phyloP scores from a whole-genome alignment of 148 eudicot genomes.

The Rhododendron vialii region DNA sequence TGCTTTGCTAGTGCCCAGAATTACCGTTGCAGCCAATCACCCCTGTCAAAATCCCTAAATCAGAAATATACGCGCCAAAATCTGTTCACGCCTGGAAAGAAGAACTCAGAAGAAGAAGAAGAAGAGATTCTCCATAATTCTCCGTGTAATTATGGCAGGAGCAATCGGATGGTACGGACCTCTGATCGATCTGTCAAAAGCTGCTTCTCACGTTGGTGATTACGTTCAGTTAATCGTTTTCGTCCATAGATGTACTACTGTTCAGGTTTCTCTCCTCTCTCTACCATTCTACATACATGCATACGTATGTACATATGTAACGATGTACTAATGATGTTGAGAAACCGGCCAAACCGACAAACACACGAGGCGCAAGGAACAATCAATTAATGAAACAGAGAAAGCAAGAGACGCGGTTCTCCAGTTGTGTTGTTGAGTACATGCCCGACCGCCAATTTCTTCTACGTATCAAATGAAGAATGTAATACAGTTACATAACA shows the following conservation, averaged over 20 bases:
- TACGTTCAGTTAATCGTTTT: conserved; percentile 70
- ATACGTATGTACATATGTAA: no score
- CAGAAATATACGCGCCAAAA: conserved; percentile 12
- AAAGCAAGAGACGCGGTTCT: background rate
- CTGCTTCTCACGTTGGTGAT: conserved; percentile 57
- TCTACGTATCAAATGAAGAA: background rate
- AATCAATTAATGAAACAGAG: no score
- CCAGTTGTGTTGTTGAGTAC: background rate
- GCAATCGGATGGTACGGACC: conserved; percentile 85
- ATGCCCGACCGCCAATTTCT: background rate
- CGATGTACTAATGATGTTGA: background rate
- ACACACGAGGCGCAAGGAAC: no score
- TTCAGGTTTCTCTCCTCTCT: conserved; percentile 42
- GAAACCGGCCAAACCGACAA: no score
- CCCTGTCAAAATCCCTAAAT: background rate
- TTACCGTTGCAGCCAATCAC: conserved; percentile 2
- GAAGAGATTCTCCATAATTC: background rate
- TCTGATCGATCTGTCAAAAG: conserved; percentile 59
- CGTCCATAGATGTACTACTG: conserved; percentile 57
- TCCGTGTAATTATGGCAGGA: conserved; percentile 27
- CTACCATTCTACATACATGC: background rate
- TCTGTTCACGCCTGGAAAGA: no score
- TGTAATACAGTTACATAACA: no score
- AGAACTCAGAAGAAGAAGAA: background rate
- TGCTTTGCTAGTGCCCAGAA: no score